These are phyloP conservation scores for Trichoderma gracile DNA, from an alignment of 2,329 filamentous ascomycete genomes.

Conservation along the genomic window DNA sequence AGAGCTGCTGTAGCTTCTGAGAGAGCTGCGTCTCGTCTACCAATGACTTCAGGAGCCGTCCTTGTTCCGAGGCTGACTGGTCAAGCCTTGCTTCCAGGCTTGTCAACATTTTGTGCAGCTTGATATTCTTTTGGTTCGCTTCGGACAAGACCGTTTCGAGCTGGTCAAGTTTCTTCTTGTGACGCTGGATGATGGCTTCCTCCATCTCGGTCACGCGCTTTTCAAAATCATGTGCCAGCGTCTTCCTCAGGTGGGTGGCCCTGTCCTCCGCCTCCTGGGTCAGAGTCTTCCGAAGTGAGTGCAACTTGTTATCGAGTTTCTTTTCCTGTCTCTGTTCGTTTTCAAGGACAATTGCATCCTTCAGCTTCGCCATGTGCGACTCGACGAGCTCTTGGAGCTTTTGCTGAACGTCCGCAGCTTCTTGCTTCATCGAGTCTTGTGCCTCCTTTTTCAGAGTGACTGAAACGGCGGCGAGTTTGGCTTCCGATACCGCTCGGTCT, in stretches of 20 bases:
- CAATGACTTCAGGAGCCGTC: neutral
- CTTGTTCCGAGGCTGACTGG: neutral
- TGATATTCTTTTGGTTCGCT: neutral
- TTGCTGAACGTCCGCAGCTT: neutral
- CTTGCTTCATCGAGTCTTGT: neutral
- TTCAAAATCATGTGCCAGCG: neutral
- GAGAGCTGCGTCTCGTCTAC: neutral
- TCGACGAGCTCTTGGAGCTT: neutral
- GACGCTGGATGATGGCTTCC: neutral
- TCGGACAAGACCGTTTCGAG: neutral
- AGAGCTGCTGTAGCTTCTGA: neutral
- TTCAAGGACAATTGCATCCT: neutral
- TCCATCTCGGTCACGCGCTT: constrained; percentile 1
- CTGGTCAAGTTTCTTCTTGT: neutral
- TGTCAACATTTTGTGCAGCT: neutral
- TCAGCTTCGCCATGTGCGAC: neutral
- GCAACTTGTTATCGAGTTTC: neutral
- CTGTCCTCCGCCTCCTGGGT: constrained; percentile 1
- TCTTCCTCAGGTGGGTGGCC: neutral
- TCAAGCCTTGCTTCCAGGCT: neutral
- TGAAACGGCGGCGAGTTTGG: neutral
- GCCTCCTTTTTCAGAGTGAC: neutral
- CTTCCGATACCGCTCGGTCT: neutral
- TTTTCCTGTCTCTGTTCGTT: neutral
- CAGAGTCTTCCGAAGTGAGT: neutral